Evolutionary conservation across 257 asterid genomes (phyloP).

Genomic region (Gentiana dahurica): DNA sequence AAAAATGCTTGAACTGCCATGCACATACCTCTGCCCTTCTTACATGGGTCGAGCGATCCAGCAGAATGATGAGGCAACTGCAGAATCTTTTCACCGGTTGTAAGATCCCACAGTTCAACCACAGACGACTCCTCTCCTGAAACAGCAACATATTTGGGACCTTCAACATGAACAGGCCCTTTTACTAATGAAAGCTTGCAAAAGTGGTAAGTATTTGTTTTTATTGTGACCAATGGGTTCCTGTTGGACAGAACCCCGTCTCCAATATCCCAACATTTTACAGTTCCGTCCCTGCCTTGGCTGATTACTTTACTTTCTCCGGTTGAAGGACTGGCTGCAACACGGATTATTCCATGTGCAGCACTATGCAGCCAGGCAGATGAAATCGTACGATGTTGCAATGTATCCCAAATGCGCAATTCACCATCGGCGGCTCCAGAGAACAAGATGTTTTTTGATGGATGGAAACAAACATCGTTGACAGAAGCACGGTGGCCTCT

Average conservation of each 20-base stretch:
- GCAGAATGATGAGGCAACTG: constrained; percentile 34
- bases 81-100: constrained; percentile 37
- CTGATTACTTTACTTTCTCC: constrained; percentile 57
- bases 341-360: constrained; percentile 76
- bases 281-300: constrained; percentile 92
- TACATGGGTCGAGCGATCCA: constrained; percentile 20
- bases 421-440: constrained; percentile 94
- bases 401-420: constrained; percentile 70
- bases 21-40: constrained; percentile 59
- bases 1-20: constrained; percentile 65
- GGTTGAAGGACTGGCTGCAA: constrained; percentile 34
- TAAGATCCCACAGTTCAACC: constrained; percentile 82
- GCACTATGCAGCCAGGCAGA: constrained; percentile 90
- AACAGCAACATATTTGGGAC: constrained; percentile 40
- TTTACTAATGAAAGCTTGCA: constrained; percentile 71
- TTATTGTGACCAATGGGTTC: constrained; percentile 53
- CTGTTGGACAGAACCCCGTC: constrained; percentile 62
- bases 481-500: constrained; percentile 95
- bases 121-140: constrained; percentile 67
- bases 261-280: constrained; percentile 77
- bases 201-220: constrained; percentile 74
- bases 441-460: constrained; percentile 44
- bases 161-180: constrained; percentile 26
- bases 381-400: constrained; percentile 67
- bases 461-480: constrained; percentile 75